phyloP scores from a whole-genome alignment of 208 protist species.

The Porcisia deanei region DNA sequence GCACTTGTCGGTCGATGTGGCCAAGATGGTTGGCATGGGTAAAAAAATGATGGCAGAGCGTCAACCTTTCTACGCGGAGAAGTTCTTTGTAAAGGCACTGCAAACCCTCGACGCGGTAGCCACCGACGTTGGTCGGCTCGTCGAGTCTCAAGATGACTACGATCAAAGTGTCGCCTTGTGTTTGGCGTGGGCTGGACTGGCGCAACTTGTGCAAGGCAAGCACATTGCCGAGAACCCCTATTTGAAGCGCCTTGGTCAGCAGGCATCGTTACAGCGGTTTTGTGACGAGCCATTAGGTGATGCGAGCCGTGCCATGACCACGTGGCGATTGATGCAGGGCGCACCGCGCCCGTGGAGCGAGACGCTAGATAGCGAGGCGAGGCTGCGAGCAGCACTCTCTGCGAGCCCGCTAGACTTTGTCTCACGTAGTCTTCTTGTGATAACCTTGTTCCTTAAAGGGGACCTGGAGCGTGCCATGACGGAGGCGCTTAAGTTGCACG shows the following conservation, averaged over 20 bases:
- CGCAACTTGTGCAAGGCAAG: constrained; percentile 68
- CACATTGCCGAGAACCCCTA: constrained; percentile 28
- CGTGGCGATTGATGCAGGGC: constrained; percentile 41
- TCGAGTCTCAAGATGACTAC: constrained; percentile 32
- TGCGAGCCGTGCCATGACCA: constrained; percentile 42
- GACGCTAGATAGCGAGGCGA: constrained; percentile 55
- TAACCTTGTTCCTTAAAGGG: constrained; percentile 78
- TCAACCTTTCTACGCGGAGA: constrained; percentile 73
- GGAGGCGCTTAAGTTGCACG: constrained; percentile 79
- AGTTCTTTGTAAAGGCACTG: constrained; percentile 79
- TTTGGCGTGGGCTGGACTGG: constrained; percentile 64
- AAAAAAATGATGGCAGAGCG: constrained; percentile 57
- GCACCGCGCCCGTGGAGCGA: constrained; percentile 48
- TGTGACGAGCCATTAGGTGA: constrained; percentile 57
- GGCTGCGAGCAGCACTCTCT: constrained; percentile 39
- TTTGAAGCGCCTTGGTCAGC: constrained; percentile 34
- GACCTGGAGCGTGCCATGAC: constrained; percentile 87
- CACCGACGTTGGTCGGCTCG: constrained; percentile 33
- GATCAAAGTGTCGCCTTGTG: constrained; percentile 63
- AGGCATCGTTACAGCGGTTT: constrained; percentile 29
- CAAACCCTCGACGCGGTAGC: constrained; percentile 60
- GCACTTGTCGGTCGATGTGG: constrained; percentile 70
- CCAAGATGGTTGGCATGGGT: constrained; percentile 65
- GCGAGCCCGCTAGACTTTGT: constrained; percentile 39
- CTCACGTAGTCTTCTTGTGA: constrained; percentile 62